Percentiles rank a stretch among this genome's conserved stretches.
Conservation (phyloP, 257 asterid genomes). For the Striga asiatica region DNA sequence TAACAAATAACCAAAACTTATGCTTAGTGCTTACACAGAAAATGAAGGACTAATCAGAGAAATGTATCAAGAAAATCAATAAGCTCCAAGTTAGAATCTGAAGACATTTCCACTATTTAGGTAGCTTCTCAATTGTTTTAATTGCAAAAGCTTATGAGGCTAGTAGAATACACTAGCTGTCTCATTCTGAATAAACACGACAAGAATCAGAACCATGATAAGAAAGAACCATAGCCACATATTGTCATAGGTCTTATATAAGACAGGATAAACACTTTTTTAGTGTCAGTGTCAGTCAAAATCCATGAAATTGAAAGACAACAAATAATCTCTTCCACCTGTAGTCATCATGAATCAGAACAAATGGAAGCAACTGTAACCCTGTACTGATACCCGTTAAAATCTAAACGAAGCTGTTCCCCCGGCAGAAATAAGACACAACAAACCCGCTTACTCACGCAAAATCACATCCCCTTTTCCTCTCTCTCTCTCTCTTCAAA, state of each 20-base stretch:
- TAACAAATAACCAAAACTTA: conserved; percentile 8
- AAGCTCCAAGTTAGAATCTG: not conserved
- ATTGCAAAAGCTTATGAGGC: not conserved
- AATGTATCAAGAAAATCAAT: not conserved
- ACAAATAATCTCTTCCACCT: no score
- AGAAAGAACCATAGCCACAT: not conserved
- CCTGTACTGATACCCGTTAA: not conserved
- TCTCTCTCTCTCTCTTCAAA: no score
- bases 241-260: not conserved
- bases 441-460: no score
- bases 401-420: not conserved
- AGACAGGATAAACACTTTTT: no score
- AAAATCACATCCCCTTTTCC: no score
- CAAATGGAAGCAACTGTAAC: not conserved
- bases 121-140: not conserved
- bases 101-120: not conserved
- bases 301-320: not conserved
- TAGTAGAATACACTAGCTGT: not conserved
- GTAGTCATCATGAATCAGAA: no score
- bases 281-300: not conserved
- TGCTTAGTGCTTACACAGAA: not conserved
- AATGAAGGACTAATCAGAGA: not conserved
- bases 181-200: not conserved
- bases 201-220: no score
- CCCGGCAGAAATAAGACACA: not conserved